These are phyloP conservation scores for Excoecaria agallocha DNA, from an alignment of 345 rosid genomes.

Conservation along the genomic window DNA sequence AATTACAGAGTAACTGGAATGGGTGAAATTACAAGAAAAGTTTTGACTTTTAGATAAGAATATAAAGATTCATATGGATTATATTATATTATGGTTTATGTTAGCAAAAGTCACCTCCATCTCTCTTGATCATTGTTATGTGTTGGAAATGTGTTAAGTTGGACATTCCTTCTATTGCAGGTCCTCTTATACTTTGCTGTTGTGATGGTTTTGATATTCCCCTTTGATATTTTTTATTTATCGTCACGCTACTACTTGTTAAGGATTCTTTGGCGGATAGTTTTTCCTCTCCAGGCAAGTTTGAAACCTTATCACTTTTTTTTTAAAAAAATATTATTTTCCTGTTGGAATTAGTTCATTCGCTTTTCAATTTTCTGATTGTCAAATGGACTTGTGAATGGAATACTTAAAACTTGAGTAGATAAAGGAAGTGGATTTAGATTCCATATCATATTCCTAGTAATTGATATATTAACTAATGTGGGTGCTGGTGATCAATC, in stretches of 20 bases:
- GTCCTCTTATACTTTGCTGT: slow-evolving; percentile 74
- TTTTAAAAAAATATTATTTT: slow-evolving; percentile 7
- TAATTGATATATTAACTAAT: background rate
- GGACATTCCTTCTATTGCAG: slow-evolving; percentile 40
- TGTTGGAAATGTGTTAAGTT: slow-evolving; percentile 7
- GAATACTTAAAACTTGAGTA: background rate
- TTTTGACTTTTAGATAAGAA: background rate
- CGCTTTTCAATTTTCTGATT: slow-evolving; percentile 2
- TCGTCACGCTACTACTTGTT: slow-evolving; percentile 78
- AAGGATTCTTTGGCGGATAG: slow-evolving; percentile 84
- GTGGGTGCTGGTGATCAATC: background rate
- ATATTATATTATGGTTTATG: no score
- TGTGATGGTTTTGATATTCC: slow-evolving; percentile 65
- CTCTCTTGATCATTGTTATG: background rate
- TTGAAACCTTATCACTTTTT: background rate
- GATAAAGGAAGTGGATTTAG: background rate
- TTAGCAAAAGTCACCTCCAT: background rate
- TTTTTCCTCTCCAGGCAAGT: slow-evolving; percentile 86
- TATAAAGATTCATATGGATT: background rate
- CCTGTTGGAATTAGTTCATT: slow-evolving; percentile 3
- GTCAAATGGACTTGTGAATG: background rate
- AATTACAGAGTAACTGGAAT: background rate
- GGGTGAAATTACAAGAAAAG: background rate
- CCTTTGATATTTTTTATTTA: slow-evolving; percentile 79
- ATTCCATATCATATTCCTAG: background rate